phyloP scores from a whole-genome alignment of 441 rosid species.

The Metrosideros polymorpha region DNA sequence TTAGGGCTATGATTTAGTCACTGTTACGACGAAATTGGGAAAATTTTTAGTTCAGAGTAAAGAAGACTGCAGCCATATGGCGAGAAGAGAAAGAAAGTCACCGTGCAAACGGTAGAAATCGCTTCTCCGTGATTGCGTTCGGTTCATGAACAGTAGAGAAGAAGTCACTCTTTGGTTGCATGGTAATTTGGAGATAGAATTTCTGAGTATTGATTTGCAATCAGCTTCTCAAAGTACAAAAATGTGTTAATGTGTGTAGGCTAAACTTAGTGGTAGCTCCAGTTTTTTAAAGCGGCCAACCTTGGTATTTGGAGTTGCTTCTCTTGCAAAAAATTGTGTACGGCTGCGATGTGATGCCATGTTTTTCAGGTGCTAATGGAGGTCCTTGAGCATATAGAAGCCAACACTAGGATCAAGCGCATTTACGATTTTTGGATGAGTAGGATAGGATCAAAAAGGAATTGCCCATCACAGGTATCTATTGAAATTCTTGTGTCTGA shows the following conservation, averaged over 20 bases:
- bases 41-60: not conserved
- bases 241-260: not conserved
- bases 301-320: not conserved
- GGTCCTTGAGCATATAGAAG: conserved; percentile 32
- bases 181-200: not conserved
- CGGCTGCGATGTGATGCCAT: not conserved
- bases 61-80: not conserved
- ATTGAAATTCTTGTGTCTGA: not conserved
- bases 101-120: not conserved
- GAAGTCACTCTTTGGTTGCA: not conserved
- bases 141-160: not conserved
- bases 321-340: not conserved
- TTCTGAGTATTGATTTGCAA: not conserved
- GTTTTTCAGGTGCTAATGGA: conserved; percentile 53
- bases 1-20: not conserved
- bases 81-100: not conserved
- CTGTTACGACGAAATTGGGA: not conserved
- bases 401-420: conserved; percentile 22
- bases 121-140: not conserved
- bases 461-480: conserved; percentile 26
- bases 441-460: conserved; percentile 30
- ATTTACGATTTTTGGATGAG: conserved; percentile 65
- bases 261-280: not conserved
- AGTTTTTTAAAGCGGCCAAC: not conserved
- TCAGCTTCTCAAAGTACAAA: not conserved